Evolutionary conservation across 2,329 filamentous ascomycete genomes (phyloP).

Genomic region (Aspergillus floridensis): DNA sequence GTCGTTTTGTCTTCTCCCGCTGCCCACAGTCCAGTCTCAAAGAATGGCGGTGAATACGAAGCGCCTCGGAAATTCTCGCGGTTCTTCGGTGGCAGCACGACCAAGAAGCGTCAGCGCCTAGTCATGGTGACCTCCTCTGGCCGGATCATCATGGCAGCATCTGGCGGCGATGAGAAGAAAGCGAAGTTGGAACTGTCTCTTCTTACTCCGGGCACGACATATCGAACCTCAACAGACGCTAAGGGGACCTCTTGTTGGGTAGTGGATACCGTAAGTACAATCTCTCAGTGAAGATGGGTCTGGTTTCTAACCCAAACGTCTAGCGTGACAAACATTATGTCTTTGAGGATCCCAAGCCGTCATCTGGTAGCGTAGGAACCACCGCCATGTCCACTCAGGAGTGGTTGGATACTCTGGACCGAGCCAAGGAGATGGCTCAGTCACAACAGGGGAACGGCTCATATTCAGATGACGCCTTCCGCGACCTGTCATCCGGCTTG

Average conservation of each 20-base stretch:
- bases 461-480: constrained; percentile 67
- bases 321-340: constrained; percentile 86
- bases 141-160: constrained; percentile 82
- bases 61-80: constrained; percentile 79
- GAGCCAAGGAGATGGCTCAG: constrained; percentile 78
- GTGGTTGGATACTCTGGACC: constrained; percentile 87
- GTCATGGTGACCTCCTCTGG: constrained; percentile 94
- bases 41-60: constrained; percentile 66
- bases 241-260: constrained; percentile 87
- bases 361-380: constrained; percentile 60
- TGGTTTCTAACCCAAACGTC: constrained; percentile 28
- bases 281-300: constrained; percentile 11
- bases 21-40: constrained; percentile 69
- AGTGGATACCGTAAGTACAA: constrained; percentile 79
- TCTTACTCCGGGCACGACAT: constrained; percentile 69
- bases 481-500: constrained; percentile 67
- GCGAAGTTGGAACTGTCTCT: constrained; percentile 90
- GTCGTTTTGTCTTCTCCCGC: constrained; percentile 78
- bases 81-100: constrained; percentile 87
- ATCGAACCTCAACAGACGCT: constrained; percentile 76
- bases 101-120: constrained; percentile 87
- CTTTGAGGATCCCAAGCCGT: constrained; percentile 87
- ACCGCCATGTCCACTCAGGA: constrained; percentile 73
- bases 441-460: constrained; percentile 67
- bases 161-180: constrained; percentile 93